phyloP scores from a whole-genome alignment of 2,329 filamentous ascomycete genomes.

The Ceratocystis destructans region DNA sequence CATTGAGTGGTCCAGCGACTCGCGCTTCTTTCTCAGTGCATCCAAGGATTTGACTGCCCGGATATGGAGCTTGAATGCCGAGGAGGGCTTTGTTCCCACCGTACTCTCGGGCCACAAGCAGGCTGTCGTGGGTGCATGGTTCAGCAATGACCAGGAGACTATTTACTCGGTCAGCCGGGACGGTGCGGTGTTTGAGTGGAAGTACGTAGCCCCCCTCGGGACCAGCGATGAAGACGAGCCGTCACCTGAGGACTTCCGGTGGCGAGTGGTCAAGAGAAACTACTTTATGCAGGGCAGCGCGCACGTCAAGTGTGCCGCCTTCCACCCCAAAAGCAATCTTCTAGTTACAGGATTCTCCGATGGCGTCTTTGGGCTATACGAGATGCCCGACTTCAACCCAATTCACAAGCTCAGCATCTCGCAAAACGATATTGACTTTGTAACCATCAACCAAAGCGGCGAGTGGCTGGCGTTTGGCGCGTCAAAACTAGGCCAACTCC shows the following conservation, averaged over 20 bases:
- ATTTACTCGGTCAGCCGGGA: constrained; percentile 97
- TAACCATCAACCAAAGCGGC: constrained; percentile 84
- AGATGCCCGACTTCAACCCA: constrained; percentile 88
- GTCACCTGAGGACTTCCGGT: constrained; percentile 47
- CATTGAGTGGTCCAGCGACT: constrained; percentile 93
- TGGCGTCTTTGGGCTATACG: constrained; percentile 84
- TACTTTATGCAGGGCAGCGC: constrained; percentile 90
- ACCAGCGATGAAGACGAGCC: constrained; percentile 40
- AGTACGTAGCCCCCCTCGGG: constrained; percentile 42
- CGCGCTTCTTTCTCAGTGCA: constrained; percentile 82
- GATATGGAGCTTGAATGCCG: constrained; percentile 84
- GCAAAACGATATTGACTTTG: constrained; percentile 89
- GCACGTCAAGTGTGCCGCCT: constrained; percentile 78
- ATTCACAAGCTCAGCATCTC: constrained; percentile 91
- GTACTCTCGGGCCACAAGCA: constrained; percentile 84
- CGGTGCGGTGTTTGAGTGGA: constrained; percentile 91
- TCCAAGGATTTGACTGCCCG: constrained; percentile 85
- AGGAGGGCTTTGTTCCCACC: constrained; percentile 80
- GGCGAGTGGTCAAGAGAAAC: constrained; percentile 81
- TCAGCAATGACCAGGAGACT: constrained; percentile 83
- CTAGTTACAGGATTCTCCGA: constrained; percentile 95
- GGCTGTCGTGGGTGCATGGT: constrained; percentile 87
- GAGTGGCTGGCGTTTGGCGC: constrained; percentile 97
- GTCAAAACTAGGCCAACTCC: constrained; percentile 83
- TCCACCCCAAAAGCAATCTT: constrained; percentile 75